Evolutionary conservation across 805 yeast genomes (phyloP), one percentile per base, ranked within the genome.

Genomic region (Schwanniomyces pseudopolymorphus): DNA sequence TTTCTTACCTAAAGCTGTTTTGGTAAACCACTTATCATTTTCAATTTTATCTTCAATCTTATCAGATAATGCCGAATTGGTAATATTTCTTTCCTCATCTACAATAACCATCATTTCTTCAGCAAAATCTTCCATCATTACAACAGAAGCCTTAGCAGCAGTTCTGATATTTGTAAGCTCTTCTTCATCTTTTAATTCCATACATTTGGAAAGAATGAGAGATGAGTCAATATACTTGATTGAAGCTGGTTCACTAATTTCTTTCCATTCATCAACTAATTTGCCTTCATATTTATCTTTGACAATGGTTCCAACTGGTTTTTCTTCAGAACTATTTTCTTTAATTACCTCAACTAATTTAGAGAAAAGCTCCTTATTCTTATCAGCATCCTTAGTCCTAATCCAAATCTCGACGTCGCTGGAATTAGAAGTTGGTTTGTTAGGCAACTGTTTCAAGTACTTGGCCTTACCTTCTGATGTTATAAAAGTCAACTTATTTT

Each of bases 401-500:
- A 85, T 74, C 82, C 92, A 80, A 37, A 92, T 69, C 44, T 70
- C 74, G 37, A 72, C 66, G 5, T 74, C 74, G 42, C 75, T 66
- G 25, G 76, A 68, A 46, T 60, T 66, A 41, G 64, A 56, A 11
- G 72, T 61, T n/a, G 72, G 69, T 38, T 63, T 63, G 9, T 74
- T 59, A 27, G 77, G 72, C 57, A 89, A 74, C 5, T 80, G 78
- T 37, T 77, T 78, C 54, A 92, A 70, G 69, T 90, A 85, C 63
- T 84, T 88, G 36, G 95, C 89, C 67, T 92, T 92, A 5, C 89
- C 89, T 41, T 83, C 85, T 25, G 92, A 84, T 0, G 97, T 91
- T 47, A 91, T 75, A 45, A 92, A 71, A 3, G 81, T 65, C 33
- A 82, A 71, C 53, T 80, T 81, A 33, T 78, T 79, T 45, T 77